Base-by-base conservation (phyloP, 139 green algal species). In the Zygnema cylindricum region DNA sequence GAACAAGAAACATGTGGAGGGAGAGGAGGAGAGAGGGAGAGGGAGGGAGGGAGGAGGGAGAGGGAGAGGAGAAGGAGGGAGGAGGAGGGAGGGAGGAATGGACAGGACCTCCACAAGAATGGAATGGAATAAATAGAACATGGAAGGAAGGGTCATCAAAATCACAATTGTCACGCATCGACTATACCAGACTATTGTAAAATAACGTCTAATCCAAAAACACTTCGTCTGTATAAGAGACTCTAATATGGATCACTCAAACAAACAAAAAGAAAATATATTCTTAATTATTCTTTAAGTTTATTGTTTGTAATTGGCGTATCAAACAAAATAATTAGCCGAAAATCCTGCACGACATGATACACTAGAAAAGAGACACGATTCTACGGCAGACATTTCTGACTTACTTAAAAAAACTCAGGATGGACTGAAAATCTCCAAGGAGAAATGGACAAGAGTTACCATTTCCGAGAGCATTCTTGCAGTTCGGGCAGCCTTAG, bases 401-500 rank as follows among this genome's bases (percentile, higher is more conserved):
- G 77, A 32, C 77, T 84, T 84, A 78, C 42, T 16, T 32, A 54
- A 81, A 16, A 7, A 79, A 78, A 73, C 35, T 33, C 38, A 0
- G 69, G 36, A 78, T 38, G 41, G 3, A 78, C 22, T 0, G 1
- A 42, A 84, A 23, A 63, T 43, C 69, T 32, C 2, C 21, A 78
- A 0, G 7, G 25, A n/a, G n/a, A 77, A 77, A n/a, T 32, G 21
- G 79, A 43, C 36, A 42, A 33, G 25, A 86, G 38, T 22, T 7
- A 54, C 0, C 38, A 36, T 7, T n/a, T 88, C 84, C 21, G 84
- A 55, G 25, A 88, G 84, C 84, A 84, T 84, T 0, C 84, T 43
- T 49, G 84, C 84, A 43, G 69, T 88, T 63, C 69, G 69, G 33
- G 38, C 84, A n/a, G 84, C 84, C 32, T 88, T 88, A 33, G 57